Evolutionary conservation across 345 rosid genomes (phyloP).

Genomic region (Linum trigynum): DNA sequence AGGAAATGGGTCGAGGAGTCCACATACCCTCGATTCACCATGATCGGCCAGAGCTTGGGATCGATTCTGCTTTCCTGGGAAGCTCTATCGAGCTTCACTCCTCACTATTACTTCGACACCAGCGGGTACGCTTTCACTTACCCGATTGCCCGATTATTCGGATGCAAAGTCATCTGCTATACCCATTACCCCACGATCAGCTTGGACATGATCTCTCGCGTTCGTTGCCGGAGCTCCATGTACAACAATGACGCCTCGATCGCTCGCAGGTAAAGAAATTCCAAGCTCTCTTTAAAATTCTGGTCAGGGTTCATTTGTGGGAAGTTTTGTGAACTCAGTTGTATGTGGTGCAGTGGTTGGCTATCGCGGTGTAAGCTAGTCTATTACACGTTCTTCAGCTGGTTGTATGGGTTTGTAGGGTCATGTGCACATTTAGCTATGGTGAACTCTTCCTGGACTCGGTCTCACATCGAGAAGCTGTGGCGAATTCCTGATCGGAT

Average conservation of each 20-base stretch:
- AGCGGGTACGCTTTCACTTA: conserved; percentile 92
- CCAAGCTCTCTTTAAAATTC: not conserved
- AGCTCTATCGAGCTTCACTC: conserved; percentile 73
- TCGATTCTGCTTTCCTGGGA: conserved; percentile 85
- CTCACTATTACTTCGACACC: conserved; percentile 61
- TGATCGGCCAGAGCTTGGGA: conserved; percentile 96
- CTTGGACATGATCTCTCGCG: conserved; percentile 84
- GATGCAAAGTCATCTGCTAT: conserved; percentile 88
- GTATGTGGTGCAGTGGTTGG: conserved; percentile 49
- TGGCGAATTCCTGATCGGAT: conserved; percentile 64
- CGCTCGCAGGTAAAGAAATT: conserved; percentile 49
- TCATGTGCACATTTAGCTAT: conserved; percentile 75
- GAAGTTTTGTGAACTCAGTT: no score
- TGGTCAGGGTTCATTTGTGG: not conserved
- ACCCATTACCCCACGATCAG: conserved; percentile 96
- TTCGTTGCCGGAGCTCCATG: conserved; percentile 55
- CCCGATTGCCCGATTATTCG: conserved; percentile 83
- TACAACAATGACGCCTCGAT: conserved; percentile 68
- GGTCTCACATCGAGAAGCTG: conserved; percentile 67
- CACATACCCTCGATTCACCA: conserved; percentile 77
- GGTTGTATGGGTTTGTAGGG: conserved; percentile 86
- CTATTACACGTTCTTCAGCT: conserved; percentile 62
- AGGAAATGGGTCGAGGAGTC: conserved; percentile 84
- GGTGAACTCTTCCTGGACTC: conserved; percentile 98
- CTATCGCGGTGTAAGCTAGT: conserved; percentile 61